Evolutionary conservation across 2,329 filamentous ascomycete genomes (phyloP), one percentile per base, ranked within the genome.

Genomic region (Ceratocystis eucalypticola): DNA sequence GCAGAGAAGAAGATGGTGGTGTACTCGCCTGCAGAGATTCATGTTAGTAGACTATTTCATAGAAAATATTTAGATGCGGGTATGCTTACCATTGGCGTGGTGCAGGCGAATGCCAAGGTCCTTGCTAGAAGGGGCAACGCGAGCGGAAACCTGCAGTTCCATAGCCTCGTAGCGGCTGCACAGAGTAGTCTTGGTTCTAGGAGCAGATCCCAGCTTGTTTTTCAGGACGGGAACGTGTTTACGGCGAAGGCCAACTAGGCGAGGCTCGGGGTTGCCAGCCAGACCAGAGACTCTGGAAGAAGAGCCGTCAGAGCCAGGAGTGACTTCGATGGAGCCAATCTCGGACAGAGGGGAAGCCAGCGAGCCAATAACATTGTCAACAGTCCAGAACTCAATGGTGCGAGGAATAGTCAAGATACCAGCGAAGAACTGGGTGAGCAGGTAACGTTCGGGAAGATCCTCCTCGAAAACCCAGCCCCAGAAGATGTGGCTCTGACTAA

Each of bases 1-100:
- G 69, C 55, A 33, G 69, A 68, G 61, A 71, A 69, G n/a, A 69
- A 57, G 44, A 71, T 53, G 28, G 50, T 67, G 1, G 70, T 71
- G 22, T 62, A 62, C 50, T 71, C 68, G 28, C 55, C 61, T 67
- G 22, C 12, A 46, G 8, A 4, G 8, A 53, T 57, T 33, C 20
- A 33, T 28, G 61, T 66, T 66, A 66, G 61, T 59, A 20, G 20
- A 17, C 4, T 22, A 17, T n/a, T 59, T 41, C 1, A 10, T 33
- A 28, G 37, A 20, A 3, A 30, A 1, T 33, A 17, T 45, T 61
- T 1, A 15, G 20, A 15, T 45, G 17, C 28, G 3, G n/a, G n/a
- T 15, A 37, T 28, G 15, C 66, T 64, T 65, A 67, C 66, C 64
- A 37, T 68, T 68, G 15, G 63, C 63, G 59, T 68, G 66, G 5